These are phyloP conservation scores for Microbotryum saponariae DNA, from an alignment of 1,284 basidiomycete genomes.

Conservation along the genomic window DNA sequence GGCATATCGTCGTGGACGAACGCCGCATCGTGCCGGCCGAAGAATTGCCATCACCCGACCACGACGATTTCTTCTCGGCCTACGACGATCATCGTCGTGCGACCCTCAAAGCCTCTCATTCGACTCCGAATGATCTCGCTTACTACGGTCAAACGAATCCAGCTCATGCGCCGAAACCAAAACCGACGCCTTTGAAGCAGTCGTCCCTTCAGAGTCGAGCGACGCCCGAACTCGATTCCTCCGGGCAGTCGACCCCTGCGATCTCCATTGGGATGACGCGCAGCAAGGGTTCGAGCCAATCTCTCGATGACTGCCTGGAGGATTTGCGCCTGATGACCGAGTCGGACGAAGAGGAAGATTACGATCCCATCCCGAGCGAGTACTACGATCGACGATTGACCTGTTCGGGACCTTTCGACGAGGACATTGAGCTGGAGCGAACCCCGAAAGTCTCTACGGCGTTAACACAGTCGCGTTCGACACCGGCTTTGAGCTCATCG, in stretches of 20 bases:
- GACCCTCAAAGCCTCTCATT: slow-evolving; percentile 12
- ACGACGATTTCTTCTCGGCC: slow-evolving; percentile 3
- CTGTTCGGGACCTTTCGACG: not conserved
- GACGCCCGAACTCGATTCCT: not conserved
- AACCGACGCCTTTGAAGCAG: too few species aligned
- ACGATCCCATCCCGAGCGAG: not conserved
- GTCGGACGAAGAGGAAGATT: not conserved
- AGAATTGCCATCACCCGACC: not conserved
- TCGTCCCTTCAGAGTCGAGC: not conserved
- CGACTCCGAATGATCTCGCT: slow-evolving; percentile 10
- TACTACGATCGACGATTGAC: slow-evolving; percentile 4
- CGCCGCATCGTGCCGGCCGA: not conserved
- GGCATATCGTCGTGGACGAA: not conserved
- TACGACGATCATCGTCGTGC: slow-evolving; percentile 9
- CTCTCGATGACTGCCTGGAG: slow-evolving; percentile 27
- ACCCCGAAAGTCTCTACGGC: not conserved
- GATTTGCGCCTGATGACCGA: slow-evolving; percentile 23
- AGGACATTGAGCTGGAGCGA: not conserved
- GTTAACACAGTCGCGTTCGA: slow-evolving; percentile 10
- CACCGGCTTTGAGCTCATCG: slow-evolving; percentile 3
- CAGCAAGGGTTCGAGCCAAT: not conserved
- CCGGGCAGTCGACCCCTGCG: too few species aligned
- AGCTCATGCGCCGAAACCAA: not conserved
- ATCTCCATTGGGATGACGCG: not conserved
- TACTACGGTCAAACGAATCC: not conserved